These are phyloP conservation scores for Leishmania amazonensis DNA, from an alignment of 208 protist species.

Conservation along the genomic window DNA sequence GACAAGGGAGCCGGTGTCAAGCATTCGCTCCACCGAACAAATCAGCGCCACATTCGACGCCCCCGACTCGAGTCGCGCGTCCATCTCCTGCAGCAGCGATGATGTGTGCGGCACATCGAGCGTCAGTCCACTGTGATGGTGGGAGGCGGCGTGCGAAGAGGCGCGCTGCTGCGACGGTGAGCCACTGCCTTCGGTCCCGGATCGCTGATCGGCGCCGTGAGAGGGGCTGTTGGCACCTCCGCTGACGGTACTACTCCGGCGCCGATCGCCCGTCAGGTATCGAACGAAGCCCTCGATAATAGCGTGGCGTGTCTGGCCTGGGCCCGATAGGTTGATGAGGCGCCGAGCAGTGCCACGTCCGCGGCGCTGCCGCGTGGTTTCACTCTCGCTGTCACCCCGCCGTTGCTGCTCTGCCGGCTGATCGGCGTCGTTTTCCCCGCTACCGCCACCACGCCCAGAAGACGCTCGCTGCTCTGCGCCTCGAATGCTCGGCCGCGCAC, in stretches of 20 bases:
- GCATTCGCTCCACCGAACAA: constrained; percentile 6
- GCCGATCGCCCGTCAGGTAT: constrained; percentile 25
- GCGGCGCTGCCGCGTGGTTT: background rate
- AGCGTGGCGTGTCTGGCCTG: constrained; percentile 27
- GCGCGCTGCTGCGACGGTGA: constrained; percentile 16
- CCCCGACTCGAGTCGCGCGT: constrained; percentile 12
- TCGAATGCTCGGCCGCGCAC: constrained; percentile 19
- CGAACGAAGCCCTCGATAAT: constrained; percentile 33
- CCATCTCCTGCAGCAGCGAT: constrained; percentile 38
- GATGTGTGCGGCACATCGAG: constrained; percentile 65
- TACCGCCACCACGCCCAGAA: background rate
- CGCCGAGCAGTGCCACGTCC: constrained; percentile 4
- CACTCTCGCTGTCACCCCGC: constrained; percentile 7
- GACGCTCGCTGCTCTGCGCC: constrained; percentile 11
- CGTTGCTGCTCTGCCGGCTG: background rate
- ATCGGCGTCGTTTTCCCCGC: constrained; percentile 1
- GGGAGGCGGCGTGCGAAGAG: background rate
- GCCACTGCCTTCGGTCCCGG: background rate
- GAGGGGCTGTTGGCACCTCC: constrained; percentile 6
- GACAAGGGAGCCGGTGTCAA: constrained; percentile 11
- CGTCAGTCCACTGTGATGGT: constrained; percentile 37
- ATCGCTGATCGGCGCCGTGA: constrained; percentile 5
- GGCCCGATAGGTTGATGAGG: background rate
- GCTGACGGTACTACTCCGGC: constrained; percentile 10
- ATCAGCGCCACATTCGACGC: constrained; percentile 25